Evolutionary conservation across 1,139 yeast species (phyloP).

Genomic region (Yamadazyma jaroonii): DNA sequence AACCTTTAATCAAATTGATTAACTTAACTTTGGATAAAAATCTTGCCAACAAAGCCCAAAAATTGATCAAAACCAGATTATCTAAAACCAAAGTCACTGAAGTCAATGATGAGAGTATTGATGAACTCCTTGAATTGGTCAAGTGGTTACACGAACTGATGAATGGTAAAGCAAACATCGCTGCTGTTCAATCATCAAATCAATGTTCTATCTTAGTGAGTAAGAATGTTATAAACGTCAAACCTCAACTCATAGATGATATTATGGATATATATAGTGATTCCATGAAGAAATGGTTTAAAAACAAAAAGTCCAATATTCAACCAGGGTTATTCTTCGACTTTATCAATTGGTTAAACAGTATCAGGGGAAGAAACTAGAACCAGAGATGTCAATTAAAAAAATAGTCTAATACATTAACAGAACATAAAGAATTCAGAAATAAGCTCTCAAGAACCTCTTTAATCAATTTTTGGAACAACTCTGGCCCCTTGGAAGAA

Average conservation of each 20-base stretch:
- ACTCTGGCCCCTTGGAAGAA: slow-evolving; percentile 69
- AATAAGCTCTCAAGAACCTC: too few species aligned
- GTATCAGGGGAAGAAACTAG: not conserved
- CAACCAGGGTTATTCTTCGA: slow-evolving; percentile 70
- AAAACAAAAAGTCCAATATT: slow-evolving; percentile 43
- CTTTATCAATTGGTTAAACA: slow-evolving; percentile 72
- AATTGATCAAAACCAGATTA: slow-evolving; percentile 62
- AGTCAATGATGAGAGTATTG: slow-evolving; percentile 15
- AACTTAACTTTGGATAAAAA: slow-evolving; percentile 65
- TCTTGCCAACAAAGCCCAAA: slow-evolving; percentile 73
- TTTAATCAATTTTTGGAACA: slow-evolving; percentile 31
- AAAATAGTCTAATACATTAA: not conserved
- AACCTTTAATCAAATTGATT: slow-evolving; percentile 61
- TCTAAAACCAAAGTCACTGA: slow-evolving; percentile 45
- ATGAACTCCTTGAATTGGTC: slow-evolving; percentile 17
- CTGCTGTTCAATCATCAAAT: slow-evolving; percentile 55
- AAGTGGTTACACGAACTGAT: slow-evolving; percentile 38
- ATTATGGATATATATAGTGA: slow-evolving; percentile 56
- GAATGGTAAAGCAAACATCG: slow-evolving; percentile 42
- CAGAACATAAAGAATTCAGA: too few species aligned
- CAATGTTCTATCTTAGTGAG: slow-evolving; percentile 62
- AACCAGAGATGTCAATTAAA: too few species aligned
- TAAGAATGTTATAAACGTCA: slow-evolving; percentile 47
- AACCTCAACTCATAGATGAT: slow-evolving; percentile 25
- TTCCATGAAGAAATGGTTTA: slow-evolving; percentile 62